Evolutionary conservation across 2,329 filamentous ascomycete species (phyloP), one percentile per base, ranked within the genome.

Genomic region (Chalara sp.): DNA sequence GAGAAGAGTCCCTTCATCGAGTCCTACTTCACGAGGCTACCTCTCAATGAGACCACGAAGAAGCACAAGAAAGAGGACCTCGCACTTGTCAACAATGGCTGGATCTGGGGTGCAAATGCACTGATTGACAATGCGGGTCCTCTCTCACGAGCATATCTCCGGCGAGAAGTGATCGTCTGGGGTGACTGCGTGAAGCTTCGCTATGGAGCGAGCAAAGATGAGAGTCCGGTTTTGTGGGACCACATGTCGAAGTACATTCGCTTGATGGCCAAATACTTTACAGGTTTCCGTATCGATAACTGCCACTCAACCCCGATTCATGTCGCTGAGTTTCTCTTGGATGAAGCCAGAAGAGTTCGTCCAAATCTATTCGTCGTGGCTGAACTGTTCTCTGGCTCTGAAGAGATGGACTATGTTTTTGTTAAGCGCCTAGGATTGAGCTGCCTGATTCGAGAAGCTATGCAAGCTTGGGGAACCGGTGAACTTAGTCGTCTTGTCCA

Each of bases 61-160:
- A 84, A 88, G 62, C 86, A 95, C 63, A 83, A 83, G 51, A 76
- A 83, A 1, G 84, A 85, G 51, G 85, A 90, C 42, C 76, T 95
- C 44, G 88, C 89, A 2, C 72, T 99, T 47, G 91, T 85, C 40
- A 97, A 97, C 70, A 99, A 99, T 64, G 93, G 93, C 42, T 99
- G 93, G 93, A 91, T 99, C 6, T 99, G 93, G 93, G 92, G 89
- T 52, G 92, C 92, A 5, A 95, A 97, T 70, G 92, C 93, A 1
- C 79, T 97, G 69, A 79, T 89, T 42, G 93, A 99, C 71, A 93
- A 97, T 63, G 93, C 93, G 32, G 95, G 95, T 0, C 86, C 90
- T 0, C 76, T 87, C 44, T 96, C 92, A 6, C 84, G 85, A 50
- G 90, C 92, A n/a, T 99, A 99, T 64, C 78, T 99, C n/a, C 82